A percentile compares a stretch with the other conserved stretches of the same genome.
These are phyloP conservation scores for Russula compacta DNA, from an alignment of 768 basidiomycete species.

Conservation along the genomic window DNA sequence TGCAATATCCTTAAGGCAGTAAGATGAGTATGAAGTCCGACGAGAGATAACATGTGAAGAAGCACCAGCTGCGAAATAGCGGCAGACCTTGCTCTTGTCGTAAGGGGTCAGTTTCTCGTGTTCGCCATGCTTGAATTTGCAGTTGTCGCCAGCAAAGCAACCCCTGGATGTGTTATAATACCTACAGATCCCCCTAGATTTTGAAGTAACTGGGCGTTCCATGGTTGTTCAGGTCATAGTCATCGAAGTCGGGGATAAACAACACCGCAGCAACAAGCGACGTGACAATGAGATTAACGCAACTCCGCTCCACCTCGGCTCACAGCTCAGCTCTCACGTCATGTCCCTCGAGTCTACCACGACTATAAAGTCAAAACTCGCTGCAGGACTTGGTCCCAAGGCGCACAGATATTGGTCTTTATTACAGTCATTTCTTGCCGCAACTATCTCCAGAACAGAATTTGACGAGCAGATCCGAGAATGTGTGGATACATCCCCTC, in stretches of 20 bases:
- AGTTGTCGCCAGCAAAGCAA: conserved; percentile 56
- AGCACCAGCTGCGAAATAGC: conserved; percentile 52
- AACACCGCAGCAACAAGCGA: neutral
- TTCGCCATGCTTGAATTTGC: conserved; percentile 70
- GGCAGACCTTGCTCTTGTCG: conserved; percentile 64
- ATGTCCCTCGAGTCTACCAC: conserved; percentile 76
- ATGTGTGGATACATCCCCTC: conserved; percentile 48
- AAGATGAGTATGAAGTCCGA: neutral
- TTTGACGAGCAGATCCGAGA: conserved; percentile 65
- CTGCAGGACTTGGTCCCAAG: conserved; percentile 49
- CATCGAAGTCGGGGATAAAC: conserved; percentile 2
- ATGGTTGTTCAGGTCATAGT: conserved; percentile 17
- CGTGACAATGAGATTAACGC: neutral
- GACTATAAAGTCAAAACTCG: conserved; percentile 61
- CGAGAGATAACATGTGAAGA: neutral
- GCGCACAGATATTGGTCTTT: conserved; percentile 52
- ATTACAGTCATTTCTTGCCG: conserved; percentile 60
- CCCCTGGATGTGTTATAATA: conserved; percentile 58
- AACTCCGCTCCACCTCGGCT: neutral
- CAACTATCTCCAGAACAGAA: conserved; percentile 59
- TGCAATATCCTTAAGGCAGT: conserved; percentile 51
- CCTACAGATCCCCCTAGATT: conserved; percentile 59
- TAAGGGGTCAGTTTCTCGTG: conserved; percentile 49
- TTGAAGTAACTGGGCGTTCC: conserved; percentile 55
- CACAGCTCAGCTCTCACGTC: neutral